Evolutionary conservation across 1,284 basidiomycete species (phyloP), one percentile per base, ranked within the genome.

Genomic region (Cryptococcus sp.): DNA sequence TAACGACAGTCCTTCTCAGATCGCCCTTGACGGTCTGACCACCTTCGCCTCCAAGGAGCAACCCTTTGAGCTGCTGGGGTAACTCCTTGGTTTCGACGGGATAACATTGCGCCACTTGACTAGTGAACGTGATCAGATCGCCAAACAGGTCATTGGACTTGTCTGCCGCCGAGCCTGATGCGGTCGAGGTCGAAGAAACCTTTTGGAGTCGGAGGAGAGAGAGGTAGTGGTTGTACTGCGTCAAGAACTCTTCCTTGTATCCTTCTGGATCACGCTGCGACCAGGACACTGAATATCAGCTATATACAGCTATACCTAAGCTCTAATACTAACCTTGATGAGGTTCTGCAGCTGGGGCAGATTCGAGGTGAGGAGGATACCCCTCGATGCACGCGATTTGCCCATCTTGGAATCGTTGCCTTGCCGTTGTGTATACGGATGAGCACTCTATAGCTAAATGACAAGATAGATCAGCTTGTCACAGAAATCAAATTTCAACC

Each of bases 151-250:
- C 83, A 1, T 86, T 87, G 68, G 89, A 87, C 76, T 93, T 91
- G 75, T 76, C 69, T 35, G 65, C 67, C 5, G 65, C 59, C 3
- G 65, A 58, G 25, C 52, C 55, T 19, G 59, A 61, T 11, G 60
- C 54, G 39, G 58, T 58, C 0, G 70, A 63, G 11, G 68, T 63
- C 10, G 70, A 64, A 1, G 69, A 70, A 0, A 76, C 65, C 3
- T 72, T 69, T 54, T 78, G 74, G 65, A 98, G 90, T 71, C 91
- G 86, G 45, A 91, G 84, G 57, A 91, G 86, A 58, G 88, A 90
- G 68, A 90, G 86, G 80, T 93, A 98, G 77, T 98, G 93, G 66
- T 93, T 93, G 89, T 93, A 98, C 83, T 99, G 96, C 64, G 94
- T 92, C n/a, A 93, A 77, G 72, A 99, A 99, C 71, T 99, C 96